phyloP scores from a whole-genome alignment of 495 filamentous ascomycete genomes.

The Viridothelium virens region DNA sequence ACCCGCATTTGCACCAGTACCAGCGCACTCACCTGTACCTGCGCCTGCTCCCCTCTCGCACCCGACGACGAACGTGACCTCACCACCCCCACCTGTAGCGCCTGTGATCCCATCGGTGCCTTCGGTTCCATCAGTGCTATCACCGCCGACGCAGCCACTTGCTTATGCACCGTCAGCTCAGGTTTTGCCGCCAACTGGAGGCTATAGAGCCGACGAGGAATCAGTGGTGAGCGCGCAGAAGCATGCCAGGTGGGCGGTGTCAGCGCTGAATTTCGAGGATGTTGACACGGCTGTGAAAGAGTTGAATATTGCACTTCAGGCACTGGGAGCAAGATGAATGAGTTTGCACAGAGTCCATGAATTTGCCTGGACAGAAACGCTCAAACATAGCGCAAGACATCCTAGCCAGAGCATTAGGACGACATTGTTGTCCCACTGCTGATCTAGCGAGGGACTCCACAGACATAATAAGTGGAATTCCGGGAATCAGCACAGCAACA shows the following conservation, averaged over 20 bases:
- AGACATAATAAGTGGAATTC: too few relatives aligned
- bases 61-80: neutral
- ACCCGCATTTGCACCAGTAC: constrained; percentile 12
- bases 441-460: too few relatives aligned
- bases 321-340: constrained; percentile 49
- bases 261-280: constrained; percentile 94
- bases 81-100: constrained; percentile 29
- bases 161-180: constrained; percentile 12
- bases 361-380: too few relatives aligned
- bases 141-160: constrained; percentile 22
- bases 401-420: too few relatives aligned
- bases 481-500: too few relatives aligned
- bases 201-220: constrained; percentile 55
- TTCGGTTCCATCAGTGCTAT: constrained; percentile 25
- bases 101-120: constrained; percentile 19
- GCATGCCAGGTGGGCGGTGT: constrained; percentile 95
- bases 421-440: too few relatives aligned
- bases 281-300: constrained; percentile 85
- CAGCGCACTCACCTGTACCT: neutral
- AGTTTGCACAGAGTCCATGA: too few relatives aligned
- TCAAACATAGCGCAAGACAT: too few relatives aligned
- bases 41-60: neutral
- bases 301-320: constrained; percentile 61
- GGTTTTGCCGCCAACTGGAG: constrained; percentile 17
- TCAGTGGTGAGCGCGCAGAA: constrained; percentile 77